Evolutionary conservation across 306 rosid species (phyloP).

Genomic region (Alnus rubra): DNA sequence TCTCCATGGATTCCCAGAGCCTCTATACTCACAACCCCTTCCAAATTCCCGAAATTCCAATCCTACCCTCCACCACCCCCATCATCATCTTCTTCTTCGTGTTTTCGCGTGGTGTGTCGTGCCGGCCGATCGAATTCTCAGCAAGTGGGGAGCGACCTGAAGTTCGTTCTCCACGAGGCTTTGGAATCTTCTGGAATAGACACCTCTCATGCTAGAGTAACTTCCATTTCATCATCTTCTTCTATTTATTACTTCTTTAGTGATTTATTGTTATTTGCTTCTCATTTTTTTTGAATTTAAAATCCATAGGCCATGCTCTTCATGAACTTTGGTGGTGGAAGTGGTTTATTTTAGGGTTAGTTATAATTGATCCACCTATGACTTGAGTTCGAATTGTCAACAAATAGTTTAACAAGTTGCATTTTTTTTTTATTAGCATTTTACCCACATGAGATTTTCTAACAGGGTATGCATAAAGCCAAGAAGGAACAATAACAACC

Average conservation of each 20-base stretch:
- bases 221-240: neutral
- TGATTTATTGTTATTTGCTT: neutral
- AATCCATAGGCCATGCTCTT: neutral
- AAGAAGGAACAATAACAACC: neutral
- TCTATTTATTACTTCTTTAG: neutral
- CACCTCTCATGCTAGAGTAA: constrained; percentile 73
- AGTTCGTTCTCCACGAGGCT: constrained; percentile 71
- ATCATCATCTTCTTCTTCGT: constrained; percentile 1
- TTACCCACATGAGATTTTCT: neutral
- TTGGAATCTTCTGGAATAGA: constrained; percentile 77
- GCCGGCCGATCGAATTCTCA: constrained; percentile 27
- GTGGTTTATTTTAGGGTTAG: neutral
- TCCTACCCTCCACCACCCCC: constrained; percentile 24
- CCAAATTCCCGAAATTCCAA: constrained; percentile 41
- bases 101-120: constrained; percentile 41
- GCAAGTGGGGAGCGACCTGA: constrained; percentile 37
- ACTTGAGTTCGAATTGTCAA: neutral
- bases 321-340: neutral
- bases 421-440: too few relatives aligned
- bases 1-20: constrained; percentile 28
- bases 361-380: neutral
- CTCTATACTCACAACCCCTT: constrained; percentile 24
- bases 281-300: neutral
- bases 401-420: too few relatives aligned
- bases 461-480: too few relatives aligned